phyloP scores from a whole-genome alignment of 2,329 filamentous ascomycete genomes.

The Epichloe sylvatica region DNA sequence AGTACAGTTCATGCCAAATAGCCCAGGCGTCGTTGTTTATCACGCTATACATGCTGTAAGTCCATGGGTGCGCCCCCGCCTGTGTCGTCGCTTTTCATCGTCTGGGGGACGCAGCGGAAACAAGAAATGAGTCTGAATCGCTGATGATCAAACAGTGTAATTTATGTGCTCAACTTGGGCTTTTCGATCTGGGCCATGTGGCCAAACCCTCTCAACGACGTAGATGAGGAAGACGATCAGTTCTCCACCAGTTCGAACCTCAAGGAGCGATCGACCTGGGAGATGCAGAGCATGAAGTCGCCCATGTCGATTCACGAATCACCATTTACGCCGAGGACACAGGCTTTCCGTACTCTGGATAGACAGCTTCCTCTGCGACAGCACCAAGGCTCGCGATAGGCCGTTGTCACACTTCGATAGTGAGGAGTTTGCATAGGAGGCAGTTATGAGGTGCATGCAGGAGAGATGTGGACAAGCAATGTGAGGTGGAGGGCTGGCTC shows the following conservation, averaged over 20 bases:
- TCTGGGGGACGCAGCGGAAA: not conserved
- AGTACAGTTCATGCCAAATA: constrained; percentile 47
- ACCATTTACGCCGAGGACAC: constrained; percentile 51
- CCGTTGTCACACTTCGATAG: not conserved
- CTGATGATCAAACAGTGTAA: constrained; percentile 25
- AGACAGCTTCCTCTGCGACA: constrained; percentile 39
- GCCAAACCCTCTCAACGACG: constrained; percentile 40
- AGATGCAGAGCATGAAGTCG: constrained; percentile 39
- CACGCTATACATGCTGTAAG: constrained; percentile 55
- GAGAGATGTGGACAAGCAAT: not conserved
- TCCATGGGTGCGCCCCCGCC: constrained; percentile 9
- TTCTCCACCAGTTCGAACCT: constrained; percentile 21
- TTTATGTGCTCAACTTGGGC: constrained; percentile 46
- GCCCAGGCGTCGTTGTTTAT: constrained; percentile 54
- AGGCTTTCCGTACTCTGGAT: constrained; percentile 52
- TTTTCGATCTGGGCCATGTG: constrained; percentile 45
- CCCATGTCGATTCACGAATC: constrained; percentile 18
- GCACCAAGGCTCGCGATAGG: constrained; percentile 10
- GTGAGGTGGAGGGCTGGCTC: not conserved
- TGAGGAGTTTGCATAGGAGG: not conserved
- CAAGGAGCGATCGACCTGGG: constrained; percentile 36
- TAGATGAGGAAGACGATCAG: constrained; percentile 29
- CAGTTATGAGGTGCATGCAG: not conserved
- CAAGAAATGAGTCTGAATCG: not conserved
- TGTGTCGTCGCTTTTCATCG: not conserved